Percentiles rank a stretch among this genome's conserved stretches.
These are phyloP conservation scores for Tulasnella sp. DNA, from an alignment of 768 basidiomycete genomes.

Conservation along the genomic window DNA sequence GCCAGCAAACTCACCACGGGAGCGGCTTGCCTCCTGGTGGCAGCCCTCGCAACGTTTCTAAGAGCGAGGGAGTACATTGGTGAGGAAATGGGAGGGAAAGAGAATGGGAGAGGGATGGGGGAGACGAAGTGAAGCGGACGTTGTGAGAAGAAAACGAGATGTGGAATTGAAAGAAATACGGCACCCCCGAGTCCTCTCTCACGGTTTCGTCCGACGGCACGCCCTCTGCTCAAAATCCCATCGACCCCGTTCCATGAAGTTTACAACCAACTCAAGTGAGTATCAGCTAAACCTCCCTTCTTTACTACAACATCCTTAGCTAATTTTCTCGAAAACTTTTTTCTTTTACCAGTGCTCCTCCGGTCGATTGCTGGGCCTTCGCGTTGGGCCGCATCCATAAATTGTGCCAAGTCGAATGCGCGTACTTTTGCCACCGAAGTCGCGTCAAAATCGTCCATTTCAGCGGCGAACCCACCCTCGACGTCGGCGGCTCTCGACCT, in stretches of 20 bases:
- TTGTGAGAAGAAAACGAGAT: constrained; percentile 27
- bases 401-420: constrained; percentile 24
- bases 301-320: background rate
- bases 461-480: constrained; percentile 14
- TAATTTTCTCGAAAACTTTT: background rate
- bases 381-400: background rate
- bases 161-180: constrained; percentile 1
- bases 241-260: background rate
- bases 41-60: constrained; percentile 73
- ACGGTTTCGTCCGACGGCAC: constrained; percentile 14
- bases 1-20: constrained; percentile 14
- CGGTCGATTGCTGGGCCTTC: constrained; percentile 5
- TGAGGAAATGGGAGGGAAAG: constrained; percentile 19
- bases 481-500: constrained; percentile 55
- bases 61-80: constrained; percentile 80
- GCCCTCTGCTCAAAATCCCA: background rate
- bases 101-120: constrained; percentile 24
- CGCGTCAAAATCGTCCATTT: constrained; percentile 25
- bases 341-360: background rate
- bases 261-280: background rate
- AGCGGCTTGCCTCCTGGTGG: constrained; percentile 43
- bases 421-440: constrained; percentile 22
- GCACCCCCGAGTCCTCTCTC: background rate
- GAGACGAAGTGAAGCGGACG: constrained; percentile 39
- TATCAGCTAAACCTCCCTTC: background rate